Percentiles rank a stretch among this genome's conserved stretches.
Conservation (phyloP, 148 eudicot genomes). For the Vaccinium darrowii region DNA sequence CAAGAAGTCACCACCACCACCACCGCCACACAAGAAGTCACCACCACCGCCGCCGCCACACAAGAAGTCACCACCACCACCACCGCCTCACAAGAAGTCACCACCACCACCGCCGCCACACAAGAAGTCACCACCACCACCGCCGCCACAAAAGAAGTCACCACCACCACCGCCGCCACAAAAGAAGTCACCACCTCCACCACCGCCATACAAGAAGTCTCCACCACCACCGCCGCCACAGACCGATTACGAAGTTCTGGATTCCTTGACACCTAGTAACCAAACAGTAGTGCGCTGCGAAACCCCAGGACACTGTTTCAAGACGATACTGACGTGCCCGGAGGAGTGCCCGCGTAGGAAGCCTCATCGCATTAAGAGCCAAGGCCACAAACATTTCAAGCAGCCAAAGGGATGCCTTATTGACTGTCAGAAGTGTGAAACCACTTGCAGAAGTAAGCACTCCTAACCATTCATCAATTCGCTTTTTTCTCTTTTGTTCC, state of each 20-base stretch:
- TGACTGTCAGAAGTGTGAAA: slow-evolving; percentile 48
- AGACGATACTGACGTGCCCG: slow-evolving; percentile 36
- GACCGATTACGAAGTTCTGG: slow-evolving; percentile 21
- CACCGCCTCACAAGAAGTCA: background rate
- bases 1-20: background rate
- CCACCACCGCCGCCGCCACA: background rate
- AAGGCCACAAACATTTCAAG: no score
- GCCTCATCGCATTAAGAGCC: slow-evolving; percentile 38
- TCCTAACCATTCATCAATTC: background rate
- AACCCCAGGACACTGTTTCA: slow-evolving; percentile 24
- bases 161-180: background rate
- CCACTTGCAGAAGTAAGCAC: slow-evolving; percentile 44
- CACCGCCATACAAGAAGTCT: background rate
- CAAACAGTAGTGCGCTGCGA: slow-evolving; percentile 31
- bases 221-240: slow-evolving; percentile 12
- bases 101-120: background rate
- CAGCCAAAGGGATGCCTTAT: slow-evolving; percentile 36
- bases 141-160: background rate
- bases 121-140: background rate
- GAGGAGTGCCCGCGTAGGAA: slow-evolving; percentile 40
- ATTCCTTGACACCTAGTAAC: slow-evolving; percentile 21
- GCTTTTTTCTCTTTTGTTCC: background rate
- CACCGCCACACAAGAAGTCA: background rate
- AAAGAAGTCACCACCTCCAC: background rate
- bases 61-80: background rate